Percentiles rank a stretch among this genome's conserved stretches.
These are phyloP conservation scores for Metschnikowia koreensis DNA, from an alignment of 805 yeast genomes.

Conservation along the genomic window DNA sequence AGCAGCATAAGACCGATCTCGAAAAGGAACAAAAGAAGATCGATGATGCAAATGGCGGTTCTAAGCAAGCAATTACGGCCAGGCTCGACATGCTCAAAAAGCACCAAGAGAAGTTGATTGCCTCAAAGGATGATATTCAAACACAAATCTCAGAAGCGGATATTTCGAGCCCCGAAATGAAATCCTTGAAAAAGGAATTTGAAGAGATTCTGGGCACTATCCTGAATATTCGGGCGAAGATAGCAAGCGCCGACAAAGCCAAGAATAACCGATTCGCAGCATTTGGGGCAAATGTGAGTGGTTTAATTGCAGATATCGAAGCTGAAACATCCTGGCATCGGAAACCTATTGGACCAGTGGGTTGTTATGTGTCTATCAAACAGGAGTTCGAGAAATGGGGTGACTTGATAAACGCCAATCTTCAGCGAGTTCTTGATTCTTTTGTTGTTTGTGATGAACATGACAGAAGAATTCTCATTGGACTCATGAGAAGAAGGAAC, in stretches of 20 bases:
- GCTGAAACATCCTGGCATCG: slow-evolving; percentile 31
- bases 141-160: slow-evolving; percentile 4
- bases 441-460: slow-evolving; percentile 65
- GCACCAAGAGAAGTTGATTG: slow-evolving; percentile 9
- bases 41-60: slow-evolving; percentile 44
- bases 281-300: slow-evolving; percentile 48
- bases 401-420: slow-evolving; percentile 54
- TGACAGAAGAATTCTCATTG: slow-evolving; percentile 47
- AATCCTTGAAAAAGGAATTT: slow-evolving; percentile 10
- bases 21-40: slow-evolving; percentile 37
- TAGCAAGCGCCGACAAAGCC: slow-evolving; percentile 11
- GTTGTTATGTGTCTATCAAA: slow-evolving; percentile 57
- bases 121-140: slow-evolving; percentile 12
- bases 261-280: slow-evolving; percentile 41
- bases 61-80: slow-evolving; percentile 32
- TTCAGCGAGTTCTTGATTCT: slow-evolving; percentile 51
- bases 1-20: slow-evolving; percentile 22
- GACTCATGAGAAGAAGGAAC: slow-evolving; percentile 33
- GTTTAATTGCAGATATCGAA: slow-evolving; percentile 40
- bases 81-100: slow-evolving; percentile 14
- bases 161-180: slow-evolving; percentile 11
- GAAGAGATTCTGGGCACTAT: slow-evolving; percentile 8
- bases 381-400: slow-evolving; percentile 55
- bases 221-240: slow-evolving; percentile 6
- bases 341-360: slow-evolving; percentile 80